Base-by-base conservation (phyloP, 1,284 basidiomycete species). In the Moesziomyces sp. region DNA sequence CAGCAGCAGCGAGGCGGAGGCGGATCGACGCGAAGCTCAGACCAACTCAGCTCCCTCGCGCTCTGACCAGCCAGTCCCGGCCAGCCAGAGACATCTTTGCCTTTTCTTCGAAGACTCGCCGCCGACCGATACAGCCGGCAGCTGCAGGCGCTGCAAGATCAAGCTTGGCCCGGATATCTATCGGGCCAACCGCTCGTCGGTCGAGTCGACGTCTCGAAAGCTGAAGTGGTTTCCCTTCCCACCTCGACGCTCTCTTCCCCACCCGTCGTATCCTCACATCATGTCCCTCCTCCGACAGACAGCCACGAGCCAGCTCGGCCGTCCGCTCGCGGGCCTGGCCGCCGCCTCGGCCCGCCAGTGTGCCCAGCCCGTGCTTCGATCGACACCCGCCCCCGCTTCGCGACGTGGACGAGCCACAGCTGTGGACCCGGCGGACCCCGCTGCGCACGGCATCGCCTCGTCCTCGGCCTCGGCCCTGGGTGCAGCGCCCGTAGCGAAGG, bases 391-490 rank as follows among this genome's bases (percentile, higher is more conserved):
- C 28, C 60, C 65, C 3, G 64, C 61, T 11, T 58, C 58, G 40
- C 58, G 66, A 59, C 65, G 73, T 40, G 73, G 73, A 42, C 64
- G 64, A 46, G 73, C 73, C 3, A 76, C 73, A 9, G 73, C 73
- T 3, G 73, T 76, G 18, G 73, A 76, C 40, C 73, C 73, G 5
- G 58, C 46, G 23, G 73, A 76, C 46, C 45, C 61, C 11, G 44
- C 67, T 11, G 59, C 66, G 16, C 58, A 46, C 42, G 67, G 64
- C 10, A 40, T 48, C 24, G 47, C 50, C 35, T 42, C 62, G 5
- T 55, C 63, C 0, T 46, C 61, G n/a, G 43, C 56, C 18, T 51
- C 54, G 9, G 46, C 52, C 4, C 26, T 57, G 11, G 46, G 48
- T 4, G n/a, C 59, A 1, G 30, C 59, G 0, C 24, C 59, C n/a